Base-by-base conservation (phyloP, 352 stramenopile species). In the Globisporangium sylvaticum region DNA sequence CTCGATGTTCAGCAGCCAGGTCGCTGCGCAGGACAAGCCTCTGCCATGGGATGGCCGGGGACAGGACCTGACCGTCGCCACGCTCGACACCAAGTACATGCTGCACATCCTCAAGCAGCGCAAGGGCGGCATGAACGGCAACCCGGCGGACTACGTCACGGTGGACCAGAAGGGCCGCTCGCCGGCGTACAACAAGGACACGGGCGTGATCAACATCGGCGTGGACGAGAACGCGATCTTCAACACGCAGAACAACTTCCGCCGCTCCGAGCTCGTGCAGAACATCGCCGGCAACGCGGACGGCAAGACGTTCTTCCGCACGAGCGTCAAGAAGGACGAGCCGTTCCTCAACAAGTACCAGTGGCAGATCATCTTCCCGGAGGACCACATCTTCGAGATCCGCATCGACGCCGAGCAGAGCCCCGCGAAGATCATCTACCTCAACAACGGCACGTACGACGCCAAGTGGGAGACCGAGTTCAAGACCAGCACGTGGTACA, bases 211-310 rank as follows among this genome's bases (percentile, higher is more conserved):
- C 74, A 83, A 65, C 56, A 55, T 88, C 44, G 75, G 46, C 4
- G 81, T 89, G 46, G 79, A 88, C 65, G 63, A 73, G 55, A 73
- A 76, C 46, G 72, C 79, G 18, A 75, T 84, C 22, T 89, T 85
- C 71, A 75, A 78, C 5, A 72, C 66, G 1, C 80, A 91, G 69
- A 77, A 64, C 53, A 87, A 84, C 70, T 89, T 91, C 65, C 78
- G 80, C 53, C 83, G 83, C 55, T 88, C 83, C 2, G 83, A 91
- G 50, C 72, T 91, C 24, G 83, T 91, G 64, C 83, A 89, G 70
- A 73, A 84, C 44, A 63, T 91, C 20, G 69, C 67, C 0, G 69
- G 69, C 34, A 76, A 84, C 50, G 72, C 62, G 4, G 66, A 50
- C 10, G 73, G 73, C 57, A 84, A 76, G 39, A 86, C 76, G 50